Conservation (phyloP, 2,329 filamentous ascomycete species). For the Penicillium sp. region DNA sequence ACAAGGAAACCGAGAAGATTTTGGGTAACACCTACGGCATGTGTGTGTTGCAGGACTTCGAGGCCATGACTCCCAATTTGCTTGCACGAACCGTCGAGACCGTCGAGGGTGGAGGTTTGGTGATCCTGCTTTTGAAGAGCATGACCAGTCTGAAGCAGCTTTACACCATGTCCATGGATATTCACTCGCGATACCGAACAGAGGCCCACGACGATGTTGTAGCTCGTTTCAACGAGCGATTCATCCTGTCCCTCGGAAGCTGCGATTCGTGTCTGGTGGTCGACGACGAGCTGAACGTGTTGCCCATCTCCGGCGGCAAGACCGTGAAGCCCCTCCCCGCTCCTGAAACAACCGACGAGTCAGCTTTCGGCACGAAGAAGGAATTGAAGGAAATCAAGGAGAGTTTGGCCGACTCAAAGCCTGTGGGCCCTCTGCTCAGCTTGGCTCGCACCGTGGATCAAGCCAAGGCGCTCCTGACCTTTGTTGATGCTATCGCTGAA, state of each 20-base stretch:
- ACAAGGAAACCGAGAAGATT: constrained; percentile 99
- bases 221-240: constrained; percentile 95
- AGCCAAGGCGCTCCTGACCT: constrained; percentile 93
- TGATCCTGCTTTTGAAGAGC: constrained; percentile 85
- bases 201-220: constrained; percentile 95
- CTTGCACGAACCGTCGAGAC: constrained; percentile 94
- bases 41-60: constrained; percentile 97
- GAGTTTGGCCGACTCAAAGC: constrained; percentile 77
- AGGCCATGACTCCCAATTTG: constrained; percentile 95
- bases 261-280: constrained; percentile 94
- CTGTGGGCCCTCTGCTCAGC: constrained; percentile 77
- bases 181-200: constrained; percentile 92
- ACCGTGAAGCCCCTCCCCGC: constrained; percentile 79
- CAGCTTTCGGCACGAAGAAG: constrained; percentile 64
- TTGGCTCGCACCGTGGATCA: constrained; percentile 91
- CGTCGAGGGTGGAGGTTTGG: constrained; percentile 90
- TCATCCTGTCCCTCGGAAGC: constrained; percentile 90
- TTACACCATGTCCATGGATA: constrained; percentile 96
- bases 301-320: constrained; percentile 95
- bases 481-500: constrained; percentile 92
- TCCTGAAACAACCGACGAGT: constrained; percentile 69
- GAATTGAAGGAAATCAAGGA: constrained; percentile 88
- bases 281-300: constrained; percentile 94
- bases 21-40: constrained; percentile 97
- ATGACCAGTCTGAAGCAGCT: constrained; percentile 97